phyloP scores from a whole-genome alignment of 768 basidiomycete species.

The Boletus rubescentipes region DNA sequence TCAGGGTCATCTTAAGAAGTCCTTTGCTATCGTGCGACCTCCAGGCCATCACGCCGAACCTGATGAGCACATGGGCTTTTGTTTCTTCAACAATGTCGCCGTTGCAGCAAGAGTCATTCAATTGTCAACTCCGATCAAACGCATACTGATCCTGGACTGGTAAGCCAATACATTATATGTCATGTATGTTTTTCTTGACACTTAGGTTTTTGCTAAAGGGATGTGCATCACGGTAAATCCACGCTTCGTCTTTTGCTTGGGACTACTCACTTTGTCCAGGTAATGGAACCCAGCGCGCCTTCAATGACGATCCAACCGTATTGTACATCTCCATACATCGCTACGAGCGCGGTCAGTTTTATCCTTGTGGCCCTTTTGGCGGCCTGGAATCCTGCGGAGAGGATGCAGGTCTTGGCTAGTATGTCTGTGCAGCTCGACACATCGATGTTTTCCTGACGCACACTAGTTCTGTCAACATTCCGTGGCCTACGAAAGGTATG shows the following conservation, averaged over 20 bases:
- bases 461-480: conserved; percentile 88
- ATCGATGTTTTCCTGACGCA: conserved; percentile 7
- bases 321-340: conserved; percentile 95
- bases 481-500: conserved; percentile 89
- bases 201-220: conserved; percentile 53
- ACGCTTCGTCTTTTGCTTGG: background rate
- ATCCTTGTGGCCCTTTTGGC: conserved; percentile 91
- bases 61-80: conserved; percentile 98
- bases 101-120: conserved; percentile 86
- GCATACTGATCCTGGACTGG: conserved; percentile 94
- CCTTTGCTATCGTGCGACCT: conserved; percentile 93
- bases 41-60: conserved; percentile 99
- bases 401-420: conserved; percentile 85
- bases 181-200: conserved; percentile 1
- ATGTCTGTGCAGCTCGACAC: conserved; percentile 33
- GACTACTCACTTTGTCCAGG: conserved; percentile 46
- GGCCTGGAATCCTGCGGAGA: conserved; percentile 83
- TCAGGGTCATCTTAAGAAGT: conserved; percentile 73
- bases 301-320: conserved; percentile 88
- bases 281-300: conserved; percentile 96
- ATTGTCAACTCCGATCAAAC: conserved; percentile 65
- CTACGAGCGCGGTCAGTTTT: conserved; percentile 89
- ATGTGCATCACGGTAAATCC: conserved; percentile 84
- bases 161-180: conserved; percentile 39
- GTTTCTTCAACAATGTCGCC: conserved; percentile 98